Evolutionary conservation across 176 grass and related monocot genomes (phyloP).

Genomic region (Cenchrus americanus): DNA sequence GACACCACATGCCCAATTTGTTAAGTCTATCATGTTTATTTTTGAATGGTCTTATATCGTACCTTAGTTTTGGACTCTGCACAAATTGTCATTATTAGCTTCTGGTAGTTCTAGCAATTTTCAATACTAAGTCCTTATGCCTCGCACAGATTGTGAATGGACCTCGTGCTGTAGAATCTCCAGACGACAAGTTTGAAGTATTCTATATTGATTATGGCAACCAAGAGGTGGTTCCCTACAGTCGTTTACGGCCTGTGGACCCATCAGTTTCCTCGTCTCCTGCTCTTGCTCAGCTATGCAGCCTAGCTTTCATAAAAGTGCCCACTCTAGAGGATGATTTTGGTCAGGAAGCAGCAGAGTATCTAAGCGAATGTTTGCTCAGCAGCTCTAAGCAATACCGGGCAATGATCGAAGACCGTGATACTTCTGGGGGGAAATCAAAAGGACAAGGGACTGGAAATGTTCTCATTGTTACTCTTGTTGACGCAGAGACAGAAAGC

Average conservation of each 20-base stretch:
- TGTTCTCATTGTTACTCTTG: conserved; percentile 74
- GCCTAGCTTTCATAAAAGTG: conserved; percentile 87
- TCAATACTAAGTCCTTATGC: conserved; percentile 1
- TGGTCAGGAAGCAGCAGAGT: conserved; percentile 86
- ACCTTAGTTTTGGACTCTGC: background rate
- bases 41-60: background rate
- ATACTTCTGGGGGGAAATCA: conserved; percentile 77
- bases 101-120: background rate
- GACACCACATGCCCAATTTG: no score
- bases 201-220: conserved; percentile 99
- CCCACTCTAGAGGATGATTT: conserved; percentile 76
- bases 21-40: background rate
- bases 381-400: conserved; percentile 75
- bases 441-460: conserved; percentile 86
- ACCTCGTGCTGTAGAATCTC: conserved; percentile 77
- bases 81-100: background rate
- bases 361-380: conserved; percentile 77
- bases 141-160: conserved; percentile 86
- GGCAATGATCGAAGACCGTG: conserved; percentile 93
- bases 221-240: conserved; percentile 90
- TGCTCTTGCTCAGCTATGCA: conserved; percentile 83
- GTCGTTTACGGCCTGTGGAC: conserved; percentile 71
- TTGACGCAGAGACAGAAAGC: conserved; percentile 72
- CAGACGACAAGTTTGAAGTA: conserved; percentile 84
- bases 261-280: conserved; percentile 64